phyloP scores from a whole-genome alignment of 2,329 filamentous ascomycete genomes.

The Chaetomiaceae sp. region DNA sequence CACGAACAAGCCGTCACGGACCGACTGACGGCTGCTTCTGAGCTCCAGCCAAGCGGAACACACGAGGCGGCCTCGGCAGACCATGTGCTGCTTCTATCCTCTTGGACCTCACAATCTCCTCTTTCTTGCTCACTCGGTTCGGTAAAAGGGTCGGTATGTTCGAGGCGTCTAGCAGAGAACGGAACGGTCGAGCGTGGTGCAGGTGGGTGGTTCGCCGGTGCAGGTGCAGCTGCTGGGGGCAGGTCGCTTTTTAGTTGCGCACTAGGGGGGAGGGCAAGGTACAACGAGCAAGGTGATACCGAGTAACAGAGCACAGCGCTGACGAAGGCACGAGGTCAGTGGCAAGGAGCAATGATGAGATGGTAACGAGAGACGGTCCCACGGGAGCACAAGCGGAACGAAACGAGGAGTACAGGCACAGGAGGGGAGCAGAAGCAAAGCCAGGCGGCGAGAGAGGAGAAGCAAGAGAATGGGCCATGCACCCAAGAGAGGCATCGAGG shows the following conservation, averaged over 20 bases:
- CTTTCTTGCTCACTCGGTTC: not conserved
- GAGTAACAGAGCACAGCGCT: not conserved
- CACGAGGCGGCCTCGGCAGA: not conserved
- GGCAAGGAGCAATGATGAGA: conserved; percentile 1
- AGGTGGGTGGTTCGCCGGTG: not conserved
- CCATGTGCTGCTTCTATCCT: not conserved
- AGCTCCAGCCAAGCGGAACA: not conserved
- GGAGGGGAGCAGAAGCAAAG: conserved; percentile 12
- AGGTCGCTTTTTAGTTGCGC: not conserved
- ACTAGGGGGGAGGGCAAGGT: not conserved
- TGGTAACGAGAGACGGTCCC: conserved; percentile 12
- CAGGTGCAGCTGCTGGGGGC: not conserved
- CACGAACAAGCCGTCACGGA: not conserved
- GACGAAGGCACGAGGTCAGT: not conserved
- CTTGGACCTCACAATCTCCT: not conserved
- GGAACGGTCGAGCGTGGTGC: not conserved
- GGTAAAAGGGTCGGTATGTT: not conserved
- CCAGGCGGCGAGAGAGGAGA: not conserved
- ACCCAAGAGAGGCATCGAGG: conserved; percentile 20
- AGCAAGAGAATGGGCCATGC: too few species aligned
- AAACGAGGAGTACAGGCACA: conserved; percentile 1
- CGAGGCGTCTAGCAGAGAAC: not conserved
- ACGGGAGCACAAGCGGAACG: conserved; percentile 10
- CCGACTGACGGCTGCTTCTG: not conserved
- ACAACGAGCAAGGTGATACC: not conserved